These are phyloP conservation scores for Cladosporium phlei DNA, from an alignment of 2,329 filamentous ascomycete genomes.

Conservation along the genomic window DNA sequence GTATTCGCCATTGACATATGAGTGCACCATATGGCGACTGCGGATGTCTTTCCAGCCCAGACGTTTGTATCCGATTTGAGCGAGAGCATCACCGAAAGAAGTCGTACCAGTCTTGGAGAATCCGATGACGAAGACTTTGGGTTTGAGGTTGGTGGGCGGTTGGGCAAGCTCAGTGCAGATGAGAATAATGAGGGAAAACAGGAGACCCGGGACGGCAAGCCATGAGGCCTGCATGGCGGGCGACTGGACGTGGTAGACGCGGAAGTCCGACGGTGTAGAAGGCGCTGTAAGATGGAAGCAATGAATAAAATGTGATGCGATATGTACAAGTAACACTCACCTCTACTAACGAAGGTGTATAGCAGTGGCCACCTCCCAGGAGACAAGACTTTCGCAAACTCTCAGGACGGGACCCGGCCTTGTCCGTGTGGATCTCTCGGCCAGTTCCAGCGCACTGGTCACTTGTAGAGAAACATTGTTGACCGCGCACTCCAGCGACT, in stretches of 20 bases:
- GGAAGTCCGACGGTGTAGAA: no score
- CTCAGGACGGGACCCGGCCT: no score
- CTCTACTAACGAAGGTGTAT: no score
- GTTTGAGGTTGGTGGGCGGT: constrained; percentile 20
- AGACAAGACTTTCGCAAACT: no score
- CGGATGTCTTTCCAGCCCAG: constrained; percentile 31
- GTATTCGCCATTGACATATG: constrained; percentile 25
- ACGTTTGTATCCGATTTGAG: constrained; percentile 26
- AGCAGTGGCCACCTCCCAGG: no score
- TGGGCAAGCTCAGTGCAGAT: constrained; percentile 21
- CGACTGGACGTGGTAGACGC: neutral
- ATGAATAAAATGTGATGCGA: no score
- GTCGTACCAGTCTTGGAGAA: constrained; percentile 30
- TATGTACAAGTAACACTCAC: no score
- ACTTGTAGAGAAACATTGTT: no score
- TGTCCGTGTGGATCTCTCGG: no score
- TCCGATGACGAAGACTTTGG: constrained; percentile 31
- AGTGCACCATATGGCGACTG: constrained; percentile 28
- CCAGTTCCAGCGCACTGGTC: no score
- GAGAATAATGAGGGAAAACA: constrained; percentile 17
- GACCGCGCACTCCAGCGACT: no score
- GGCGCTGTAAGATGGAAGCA: no score
- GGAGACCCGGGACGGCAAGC: constrained; percentile 9
- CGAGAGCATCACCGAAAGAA: constrained; percentile 29
- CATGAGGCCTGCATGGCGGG: constrained; percentile 8